Conservation (phyloP, 805 yeast genomes). For the Priceomyces fermenticarens region DNA sequence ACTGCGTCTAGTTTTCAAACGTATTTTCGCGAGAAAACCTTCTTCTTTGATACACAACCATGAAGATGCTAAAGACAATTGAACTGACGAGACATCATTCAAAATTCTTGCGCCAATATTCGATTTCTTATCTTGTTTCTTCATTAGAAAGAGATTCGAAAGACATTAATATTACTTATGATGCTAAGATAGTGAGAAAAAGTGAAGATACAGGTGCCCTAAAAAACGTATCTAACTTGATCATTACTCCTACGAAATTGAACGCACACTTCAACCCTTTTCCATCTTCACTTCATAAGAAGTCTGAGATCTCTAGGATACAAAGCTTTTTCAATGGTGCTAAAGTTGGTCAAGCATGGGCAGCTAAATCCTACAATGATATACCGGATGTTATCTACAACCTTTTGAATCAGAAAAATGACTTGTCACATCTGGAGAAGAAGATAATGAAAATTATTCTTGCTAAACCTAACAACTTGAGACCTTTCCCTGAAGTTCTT, state of each 20-base stretch:
- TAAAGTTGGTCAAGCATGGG: slow-evolving; percentile 56
- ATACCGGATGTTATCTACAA: slow-evolving; percentile 56
- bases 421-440: slow-evolving; percentile 21
- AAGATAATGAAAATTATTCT: slow-evolving; percentile 15
- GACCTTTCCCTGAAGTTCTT: slow-evolving; percentile 62
- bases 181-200: neutral
- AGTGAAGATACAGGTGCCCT: neutral
- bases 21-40: too few relatives aligned
- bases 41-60: too few relatives aligned
- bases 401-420: slow-evolving; percentile 13
- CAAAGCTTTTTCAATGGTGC: slow-evolving; percentile 44
- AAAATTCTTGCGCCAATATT: slow-evolving; percentile 1
- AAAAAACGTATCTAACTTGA: slow-evolving; percentile 5
- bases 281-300: slow-evolving; percentile 11
- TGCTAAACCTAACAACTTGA: slow-evolving; percentile 27
- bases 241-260: slow-evolving; percentile 22
- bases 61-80: too few relatives aligned
- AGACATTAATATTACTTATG: neutral
- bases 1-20: too few relatives aligned
- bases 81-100: too few relatives aligned
- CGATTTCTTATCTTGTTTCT: slow-evolving; percentile 8
- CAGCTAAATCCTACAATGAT: slow-evolving; percentile 47
- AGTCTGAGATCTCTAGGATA: slow-evolving; percentile 14
- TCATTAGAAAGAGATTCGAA: neutral
- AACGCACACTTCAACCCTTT: slow-evolving; percentile 17